Conservation (phyloP, 2,329 filamentous ascomycete species). For the Coniochaeta sp. region DNA sequence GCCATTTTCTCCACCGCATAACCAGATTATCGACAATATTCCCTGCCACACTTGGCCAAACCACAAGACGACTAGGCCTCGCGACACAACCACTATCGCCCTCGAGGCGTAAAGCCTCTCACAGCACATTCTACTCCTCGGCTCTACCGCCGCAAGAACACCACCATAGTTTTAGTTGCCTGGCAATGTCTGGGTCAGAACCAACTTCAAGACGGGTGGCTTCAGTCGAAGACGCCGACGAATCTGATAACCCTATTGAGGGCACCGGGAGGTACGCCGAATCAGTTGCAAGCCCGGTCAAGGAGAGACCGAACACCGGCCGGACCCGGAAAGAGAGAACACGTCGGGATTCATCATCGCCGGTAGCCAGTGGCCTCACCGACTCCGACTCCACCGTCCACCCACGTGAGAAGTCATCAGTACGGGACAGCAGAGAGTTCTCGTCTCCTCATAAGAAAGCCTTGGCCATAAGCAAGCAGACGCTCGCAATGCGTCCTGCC, state of each 20-base stretch:
- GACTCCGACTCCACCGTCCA: slow-evolving; percentile 38
- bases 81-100: not conserved
- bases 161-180: not conserved
- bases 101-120: slow-evolving; percentile 2
- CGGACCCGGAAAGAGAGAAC: slow-evolving; percentile 35
- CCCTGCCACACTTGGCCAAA: not conserved
- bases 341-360: slow-evolving; percentile 29
- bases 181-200: slow-evolving; percentile 34
- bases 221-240: slow-evolving; percentile 44
- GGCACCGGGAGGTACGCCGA: slow-evolving; percentile 36
- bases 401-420: slow-evolving; percentile 10
- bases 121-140: not conserved
- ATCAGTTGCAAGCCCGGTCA: slow-evolving; percentile 36
- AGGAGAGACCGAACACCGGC: slow-evolving; percentile 44
- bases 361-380: slow-evolving; percentile 21
- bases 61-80: not conserved
- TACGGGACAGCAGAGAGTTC: not conserved
- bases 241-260: slow-evolving; percentile 33
- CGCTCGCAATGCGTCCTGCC: slow-evolving; percentile 19
- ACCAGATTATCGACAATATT: not conserved
- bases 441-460: slow-evolving; percentile 15
- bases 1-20: not conserved
- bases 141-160: not conserved
- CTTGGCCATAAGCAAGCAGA: slow-evolving; percentile 1
- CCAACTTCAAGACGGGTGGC: slow-evolving; percentile 24